A percentile compares a stretch with the other conserved stretches of the same genome.
These are phyloP conservation scores for Medicago truncatula DNA, from an alignment of 306 rosid genomes.

Conservation along the genomic window DNA sequence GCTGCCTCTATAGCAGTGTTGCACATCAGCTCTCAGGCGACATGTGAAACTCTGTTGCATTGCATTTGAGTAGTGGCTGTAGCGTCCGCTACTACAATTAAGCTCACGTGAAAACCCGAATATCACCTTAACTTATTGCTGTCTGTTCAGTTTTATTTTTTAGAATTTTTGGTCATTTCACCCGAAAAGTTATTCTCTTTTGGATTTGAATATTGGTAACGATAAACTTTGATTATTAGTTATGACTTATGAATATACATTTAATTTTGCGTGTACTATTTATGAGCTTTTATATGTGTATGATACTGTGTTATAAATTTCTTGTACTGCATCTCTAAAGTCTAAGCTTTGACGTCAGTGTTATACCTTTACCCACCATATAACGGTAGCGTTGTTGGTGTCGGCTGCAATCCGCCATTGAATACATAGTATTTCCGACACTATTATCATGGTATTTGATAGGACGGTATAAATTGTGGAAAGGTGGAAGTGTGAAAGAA, in stretches of 20 bases:
- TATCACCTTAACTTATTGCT: background rate
- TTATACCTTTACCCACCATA: background rate
- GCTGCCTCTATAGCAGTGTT: background rate
- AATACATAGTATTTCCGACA: background rate
- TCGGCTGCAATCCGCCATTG: background rate
- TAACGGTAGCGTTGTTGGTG: background rate
- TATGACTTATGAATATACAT: background rate
- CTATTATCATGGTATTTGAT: background rate
- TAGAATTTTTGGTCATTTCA: background rate
- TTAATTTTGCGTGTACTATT: background rate
- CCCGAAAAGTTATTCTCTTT: background rate
- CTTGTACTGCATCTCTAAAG: background rate
- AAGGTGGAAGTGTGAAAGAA: slow-evolving; percentile 11
- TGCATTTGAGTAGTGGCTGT: background rate
- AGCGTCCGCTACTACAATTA: background rate
- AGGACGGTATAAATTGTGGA: slow-evolving; percentile 15
- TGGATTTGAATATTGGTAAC: background rate
- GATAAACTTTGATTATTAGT: background rate
- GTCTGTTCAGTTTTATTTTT: background rate
- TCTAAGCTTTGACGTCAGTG: background rate
- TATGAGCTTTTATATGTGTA: background rate
- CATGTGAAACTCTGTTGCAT: background rate
- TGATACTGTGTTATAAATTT: background rate
- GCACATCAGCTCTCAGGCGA: background rate
- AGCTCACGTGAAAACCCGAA: background rate